phyloP scores from a whole-genome alignment of 2,329 filamentous ascomycete genomes.

The Lachnellula willkommii region DNA sequence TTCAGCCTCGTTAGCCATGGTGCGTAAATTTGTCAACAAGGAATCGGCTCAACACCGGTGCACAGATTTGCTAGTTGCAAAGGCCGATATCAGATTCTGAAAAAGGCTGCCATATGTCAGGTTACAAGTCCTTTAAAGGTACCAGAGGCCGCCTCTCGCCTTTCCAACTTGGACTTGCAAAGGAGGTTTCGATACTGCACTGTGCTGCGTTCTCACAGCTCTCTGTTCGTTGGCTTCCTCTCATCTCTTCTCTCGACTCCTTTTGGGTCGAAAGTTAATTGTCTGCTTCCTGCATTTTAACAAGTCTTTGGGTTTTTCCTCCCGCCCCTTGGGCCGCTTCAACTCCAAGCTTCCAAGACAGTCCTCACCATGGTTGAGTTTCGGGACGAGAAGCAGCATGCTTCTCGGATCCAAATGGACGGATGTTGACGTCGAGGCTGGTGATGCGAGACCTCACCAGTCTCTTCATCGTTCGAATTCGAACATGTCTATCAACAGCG shows the following conservation, averaged over 20 bases:
- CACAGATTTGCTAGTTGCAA: not conserved
- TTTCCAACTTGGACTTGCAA: not conserved
- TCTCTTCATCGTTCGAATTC: slow-evolving; percentile 24
- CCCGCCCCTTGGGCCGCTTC: not conserved
- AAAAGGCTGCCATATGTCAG: not conserved
- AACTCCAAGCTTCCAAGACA: not conserved
- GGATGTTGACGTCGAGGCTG: slow-evolving; percentile 21
- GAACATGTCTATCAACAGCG: slow-evolving; percentile 26
- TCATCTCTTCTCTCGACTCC: not conserved
- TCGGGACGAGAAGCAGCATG: slow-evolving; percentile 16
- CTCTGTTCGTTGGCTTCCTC: not conserved
- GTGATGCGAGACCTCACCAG: slow-evolving; percentile 12
- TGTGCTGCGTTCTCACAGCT: not conserved
- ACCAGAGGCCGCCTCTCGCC: not conserved
- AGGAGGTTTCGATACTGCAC: not conserved
- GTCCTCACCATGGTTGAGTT: slow-evolving; percentile 19
- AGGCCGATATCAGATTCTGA: not conserved
- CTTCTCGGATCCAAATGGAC: slow-evolving; percentile 26
- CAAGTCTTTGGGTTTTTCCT: not conserved
- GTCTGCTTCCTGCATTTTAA: not conserved
- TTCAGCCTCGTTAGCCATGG: not conserved
- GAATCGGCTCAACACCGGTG: not conserved
- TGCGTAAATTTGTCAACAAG: not conserved
- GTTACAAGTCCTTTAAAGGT: not conserved
- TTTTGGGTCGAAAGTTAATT: not conserved